phyloP scores from a whole-genome alignment of 768 basidiomycete species.

The Suillus fuscotomentosus region DNA sequence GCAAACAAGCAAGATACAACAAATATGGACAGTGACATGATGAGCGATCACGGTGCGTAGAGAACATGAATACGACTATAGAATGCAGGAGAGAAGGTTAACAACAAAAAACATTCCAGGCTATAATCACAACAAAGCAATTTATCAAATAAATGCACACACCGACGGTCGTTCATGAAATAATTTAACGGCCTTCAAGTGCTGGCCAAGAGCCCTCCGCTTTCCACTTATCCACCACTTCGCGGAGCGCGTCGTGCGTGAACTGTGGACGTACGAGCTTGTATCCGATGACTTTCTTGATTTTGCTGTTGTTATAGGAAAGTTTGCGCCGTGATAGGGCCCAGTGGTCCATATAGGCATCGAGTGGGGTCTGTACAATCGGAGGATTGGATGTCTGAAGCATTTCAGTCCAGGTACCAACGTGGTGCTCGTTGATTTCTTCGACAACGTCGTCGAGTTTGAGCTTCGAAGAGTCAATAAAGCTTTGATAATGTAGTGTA shows the following conservation, averaged over 20 bases:
- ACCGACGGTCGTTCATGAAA: neutral
- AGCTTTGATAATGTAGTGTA: neutral
- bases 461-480: conserved; percentile 39
- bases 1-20: conserved; percentile 3
- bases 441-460: conserved; percentile 69
- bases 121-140: conserved; percentile 6
- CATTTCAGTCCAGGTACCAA: conserved; percentile 82
- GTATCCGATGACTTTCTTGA: conserved; percentile 74
- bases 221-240: conserved; percentile 81
- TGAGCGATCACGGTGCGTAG: neutral
- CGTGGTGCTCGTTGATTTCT: conserved; percentile 84
- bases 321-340: conserved; percentile 68
- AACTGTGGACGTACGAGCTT: conserved; percentile 61
- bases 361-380: conserved; percentile 66
- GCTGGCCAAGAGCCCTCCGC: conserved; percentile 51
- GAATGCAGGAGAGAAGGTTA: conserved; percentile 4
- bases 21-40: conserved; percentile 15
- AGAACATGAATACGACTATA: conserved; percentile 16
- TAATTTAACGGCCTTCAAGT: conserved; percentile 11
- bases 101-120: conserved; percentile 5
- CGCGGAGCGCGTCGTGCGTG: conserved; percentile 57
- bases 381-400: conserved; percentile 68
- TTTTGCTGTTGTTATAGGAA: conserved; percentile 67
- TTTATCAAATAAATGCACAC: conserved; percentile 14
- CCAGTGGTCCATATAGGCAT: conserved; percentile 78